Evolutionary conservation across 306 rosid species (phyloP).

Genomic region (Crotalaria pallida): DNA sequence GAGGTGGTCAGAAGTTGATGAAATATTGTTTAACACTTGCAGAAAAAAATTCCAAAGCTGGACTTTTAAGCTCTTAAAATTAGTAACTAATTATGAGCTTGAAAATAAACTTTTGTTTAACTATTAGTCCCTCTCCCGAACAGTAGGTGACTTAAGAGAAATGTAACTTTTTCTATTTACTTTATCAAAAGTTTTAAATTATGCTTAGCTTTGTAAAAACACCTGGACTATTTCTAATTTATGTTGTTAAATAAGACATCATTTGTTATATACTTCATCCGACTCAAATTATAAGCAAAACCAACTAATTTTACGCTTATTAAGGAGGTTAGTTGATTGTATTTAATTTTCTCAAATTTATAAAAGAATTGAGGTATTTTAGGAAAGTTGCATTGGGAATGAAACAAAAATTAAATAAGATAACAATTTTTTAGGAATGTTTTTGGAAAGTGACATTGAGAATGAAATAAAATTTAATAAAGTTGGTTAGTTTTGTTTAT

Average conservation of each 20-base stretch:
- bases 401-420: no score
- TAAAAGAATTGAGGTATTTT: no score
- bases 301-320: no score
- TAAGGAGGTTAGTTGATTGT: no score
- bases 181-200: not conserved
- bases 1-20: not conserved
- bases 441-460: no score
- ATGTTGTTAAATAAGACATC: conserved; percentile 22
- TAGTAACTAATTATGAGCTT: not conserved
- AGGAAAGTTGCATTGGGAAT: no score
- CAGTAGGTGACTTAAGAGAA: not conserved
- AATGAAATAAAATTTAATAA: no score
- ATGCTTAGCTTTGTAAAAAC: not conserved
- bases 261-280: not conserved
- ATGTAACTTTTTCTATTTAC: not conserved
- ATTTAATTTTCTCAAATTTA: no score
- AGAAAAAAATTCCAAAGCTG: not conserved
- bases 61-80: not conserved
- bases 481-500: no score
- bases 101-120: not conserved
- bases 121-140: not conserved
- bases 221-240: not conserved
- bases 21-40: not conserved
- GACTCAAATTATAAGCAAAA: no score
- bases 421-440: no score